Evolutionary conservation across 2,329 filamentous ascomycete genomes (phyloP).

Genomic region (Trichothecium sympodiale): DNA sequence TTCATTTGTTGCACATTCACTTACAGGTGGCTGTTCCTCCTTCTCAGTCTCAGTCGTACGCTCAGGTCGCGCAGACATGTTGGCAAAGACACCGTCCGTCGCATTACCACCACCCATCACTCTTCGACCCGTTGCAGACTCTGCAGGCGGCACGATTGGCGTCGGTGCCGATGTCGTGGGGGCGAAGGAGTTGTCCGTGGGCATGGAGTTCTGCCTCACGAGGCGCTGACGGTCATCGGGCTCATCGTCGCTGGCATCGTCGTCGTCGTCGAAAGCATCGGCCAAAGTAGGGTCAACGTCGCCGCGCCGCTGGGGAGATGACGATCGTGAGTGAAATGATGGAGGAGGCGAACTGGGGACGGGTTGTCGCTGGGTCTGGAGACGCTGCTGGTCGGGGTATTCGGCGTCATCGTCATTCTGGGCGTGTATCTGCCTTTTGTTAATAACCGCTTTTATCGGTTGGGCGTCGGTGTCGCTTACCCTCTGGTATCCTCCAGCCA

Average conservation of each 20-base stretch:
- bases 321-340: conserved; percentile 79
- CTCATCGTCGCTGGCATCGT: conserved; percentile 60
- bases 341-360: conserved; percentile 57
- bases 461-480: background rate
- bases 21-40: conserved; percentile 87
- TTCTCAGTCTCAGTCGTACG: conserved; percentile 57
- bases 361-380: conserved; percentile 19
- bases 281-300: conserved; percentile 69
- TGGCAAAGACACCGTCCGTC: conserved; percentile 93
- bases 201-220: conserved; percentile 53
- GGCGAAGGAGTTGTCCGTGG: conserved; percentile 8
- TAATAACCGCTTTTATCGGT: background rate
- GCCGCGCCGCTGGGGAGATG: conserved; percentile 35
- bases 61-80: conserved; percentile 83
- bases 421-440: conserved; percentile 39
- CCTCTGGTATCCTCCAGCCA: conserved; percentile 44
- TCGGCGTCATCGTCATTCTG: conserved; percentile 42
- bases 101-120: conserved; percentile 65
- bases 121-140: conserved; percentile 7
- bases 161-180: conserved; percentile 13
- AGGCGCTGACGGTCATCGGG: conserved; percentile 76
- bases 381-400: conserved; percentile 16
- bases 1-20: no score
- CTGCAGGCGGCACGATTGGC: conserved; percentile 20
- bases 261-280: conserved; percentile 75